Conservation (phyloP, 1,284 basidiomycete genomes). For the Fistulina hepatica region DNA sequence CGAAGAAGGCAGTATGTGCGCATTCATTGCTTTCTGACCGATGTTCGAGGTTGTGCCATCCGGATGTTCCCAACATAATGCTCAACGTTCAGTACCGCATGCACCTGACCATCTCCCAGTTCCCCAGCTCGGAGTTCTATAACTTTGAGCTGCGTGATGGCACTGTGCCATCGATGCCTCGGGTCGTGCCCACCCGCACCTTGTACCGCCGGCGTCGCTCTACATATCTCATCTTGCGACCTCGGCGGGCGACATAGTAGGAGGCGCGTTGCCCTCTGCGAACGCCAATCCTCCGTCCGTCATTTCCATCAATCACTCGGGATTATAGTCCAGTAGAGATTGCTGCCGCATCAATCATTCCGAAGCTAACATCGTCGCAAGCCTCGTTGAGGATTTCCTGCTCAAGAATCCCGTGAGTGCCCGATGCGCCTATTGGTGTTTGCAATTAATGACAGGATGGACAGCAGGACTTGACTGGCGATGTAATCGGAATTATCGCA, state of each 20-base stretch:
- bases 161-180: conserved; percentile 50
- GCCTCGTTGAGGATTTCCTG: conserved; percentile 70
- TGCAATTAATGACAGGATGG: too few species aligned
- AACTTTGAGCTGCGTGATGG: conserved; percentile 60
- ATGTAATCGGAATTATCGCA: conserved; percentile 80
- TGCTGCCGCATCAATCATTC: conserved; percentile 63
- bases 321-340: conserved; percentile 52
- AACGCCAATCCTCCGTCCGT: conserved; percentile 35
- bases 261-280: too few species aligned
- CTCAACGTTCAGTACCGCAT: conserved; percentile 90
- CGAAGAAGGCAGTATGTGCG: conserved; percentile 55
- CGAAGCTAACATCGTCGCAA: conserved; percentile 70
- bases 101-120: conserved; percentile 83
- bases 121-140: conserved; percentile 83
- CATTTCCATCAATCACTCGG: conserved; percentile 70
- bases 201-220: conserved; percentile 35
- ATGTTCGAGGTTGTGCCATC: conserved; percentile 14
- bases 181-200: conserved; percentile 47
- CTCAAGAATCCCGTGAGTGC: conserved; percentile 62
- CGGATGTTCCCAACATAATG: conserved; percentile 72
- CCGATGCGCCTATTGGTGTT: too few species aligned
- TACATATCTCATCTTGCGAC: too few species aligned
- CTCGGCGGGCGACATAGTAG: too few species aligned
- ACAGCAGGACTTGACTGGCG: conserved; percentile 53
- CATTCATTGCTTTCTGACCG: conserved; percentile 6